Conservation (phyloP, 371 early-diverging fungal species). For the Circinella umbellata region DNA sequence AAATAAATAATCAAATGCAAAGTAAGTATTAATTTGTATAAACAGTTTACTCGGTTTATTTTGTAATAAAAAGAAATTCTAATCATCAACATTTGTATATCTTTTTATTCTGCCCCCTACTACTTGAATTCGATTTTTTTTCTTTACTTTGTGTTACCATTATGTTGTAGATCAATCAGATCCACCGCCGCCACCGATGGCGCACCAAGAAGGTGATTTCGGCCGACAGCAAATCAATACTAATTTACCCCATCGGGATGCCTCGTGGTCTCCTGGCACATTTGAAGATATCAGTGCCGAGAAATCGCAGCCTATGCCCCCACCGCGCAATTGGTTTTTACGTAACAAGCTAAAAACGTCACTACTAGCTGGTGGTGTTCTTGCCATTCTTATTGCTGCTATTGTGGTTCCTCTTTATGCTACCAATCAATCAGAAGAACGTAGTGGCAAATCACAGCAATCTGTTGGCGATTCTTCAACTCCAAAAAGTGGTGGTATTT, state of each 20-base stretch:
- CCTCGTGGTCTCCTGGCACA: not conserved
- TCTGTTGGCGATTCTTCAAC: not conserved
- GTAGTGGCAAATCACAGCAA: not conserved
- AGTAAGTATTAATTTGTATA: not conserved
- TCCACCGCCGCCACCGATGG: not conserved
- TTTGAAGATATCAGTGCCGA: constrained; percentile 9
- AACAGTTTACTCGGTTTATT: too few relatives aligned
- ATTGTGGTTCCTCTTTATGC: constrained; percentile 16
- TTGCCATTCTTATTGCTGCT: constrained; percentile 10
- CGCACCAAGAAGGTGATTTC: not conserved
- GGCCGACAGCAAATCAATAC: not conserved
- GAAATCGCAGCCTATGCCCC: not conserved
- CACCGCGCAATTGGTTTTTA: constrained; percentile 11
- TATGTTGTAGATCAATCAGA: not conserved
- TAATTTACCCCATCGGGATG: not conserved
- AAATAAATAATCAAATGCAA: not conserved
- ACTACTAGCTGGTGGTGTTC: not conserved
- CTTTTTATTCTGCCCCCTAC: not conserved
- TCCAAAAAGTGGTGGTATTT: not conserved
- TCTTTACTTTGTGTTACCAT: not conserved
- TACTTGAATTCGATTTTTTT: not conserved
- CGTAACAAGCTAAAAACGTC: constrained; percentile 11
- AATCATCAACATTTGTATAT: too few relatives aligned
- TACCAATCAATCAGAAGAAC: not conserved
- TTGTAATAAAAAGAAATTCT: too few relatives aligned